These are phyloP conservation scores for Phoma sp. DNA, from an alignment of 2,329 filamentous ascomycete genomes.

Conservation along the genomic window DNA sequence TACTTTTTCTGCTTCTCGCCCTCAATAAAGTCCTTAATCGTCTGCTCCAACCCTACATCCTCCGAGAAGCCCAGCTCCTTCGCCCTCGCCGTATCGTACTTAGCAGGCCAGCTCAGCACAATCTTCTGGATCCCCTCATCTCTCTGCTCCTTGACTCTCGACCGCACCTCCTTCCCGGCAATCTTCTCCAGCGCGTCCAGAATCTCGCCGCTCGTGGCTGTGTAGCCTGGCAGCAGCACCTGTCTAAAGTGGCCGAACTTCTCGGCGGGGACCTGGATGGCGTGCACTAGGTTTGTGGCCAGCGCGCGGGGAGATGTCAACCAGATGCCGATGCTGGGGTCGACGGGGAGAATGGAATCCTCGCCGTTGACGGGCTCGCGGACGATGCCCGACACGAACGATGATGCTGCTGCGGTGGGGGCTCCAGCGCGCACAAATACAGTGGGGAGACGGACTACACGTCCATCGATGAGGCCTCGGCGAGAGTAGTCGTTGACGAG, in stretches of 20 bases:
- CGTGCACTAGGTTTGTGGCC: slow-evolving; percentile 61
- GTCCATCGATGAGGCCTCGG: slow-evolving; percentile 63
- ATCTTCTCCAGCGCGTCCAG: slow-evolving; percentile 62
- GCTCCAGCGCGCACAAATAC: slow-evolving; percentile 66
- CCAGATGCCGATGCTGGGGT: slow-evolving; percentile 62
- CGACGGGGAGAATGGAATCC: slow-evolving; percentile 59
- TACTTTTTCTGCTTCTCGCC: slow-evolving; percentile 30
- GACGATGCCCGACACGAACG: slow-evolving; percentile 69
- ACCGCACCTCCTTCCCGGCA: slow-evolving; percentile 59
- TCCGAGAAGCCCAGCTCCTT: slow-evolving; percentile 58
- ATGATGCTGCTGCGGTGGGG: slow-evolving; percentile 67
- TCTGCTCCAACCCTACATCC: slow-evolving; percentile 57
- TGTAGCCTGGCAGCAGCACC: slow-evolving; percentile 61
- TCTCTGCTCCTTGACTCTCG: slow-evolving; percentile 59
- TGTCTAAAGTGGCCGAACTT: slow-evolving; percentile 60
- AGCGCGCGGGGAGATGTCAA: slow-evolving; percentile 63
- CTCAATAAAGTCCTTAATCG: slow-evolving; percentile 54
- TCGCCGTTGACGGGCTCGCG: slow-evolving; percentile 66
- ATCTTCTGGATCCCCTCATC: slow-evolving; percentile 60
- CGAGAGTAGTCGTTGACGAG: slow-evolving; percentile 69
- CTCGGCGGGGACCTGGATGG: slow-evolving; percentile 57
- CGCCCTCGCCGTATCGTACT: slow-evolving; percentile 64
- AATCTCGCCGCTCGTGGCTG: slow-evolving; percentile 63
- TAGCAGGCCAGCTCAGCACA: slow-evolving; percentile 62
- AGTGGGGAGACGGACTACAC: slow-evolving; percentile 66